A percentile compares a stretch with the other conserved stretches of the same genome.
Evolutionary conservation across 2,329 filamentous ascomycete species (phyloP).

Genomic region (Aspergillus pseudotamarii): DNA sequence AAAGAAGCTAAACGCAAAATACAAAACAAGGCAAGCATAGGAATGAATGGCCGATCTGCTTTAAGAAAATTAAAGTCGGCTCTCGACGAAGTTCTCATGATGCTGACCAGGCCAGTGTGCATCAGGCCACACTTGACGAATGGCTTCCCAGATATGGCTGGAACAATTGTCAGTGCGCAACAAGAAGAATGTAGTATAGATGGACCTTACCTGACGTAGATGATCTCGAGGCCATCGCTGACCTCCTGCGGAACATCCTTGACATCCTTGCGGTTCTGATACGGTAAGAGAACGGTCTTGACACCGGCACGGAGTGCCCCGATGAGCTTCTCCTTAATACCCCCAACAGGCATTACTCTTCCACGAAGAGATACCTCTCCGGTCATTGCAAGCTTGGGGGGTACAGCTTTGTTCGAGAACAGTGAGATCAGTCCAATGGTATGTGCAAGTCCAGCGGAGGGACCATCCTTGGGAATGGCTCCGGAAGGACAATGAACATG

Average conservation of each 20-base stretch:
- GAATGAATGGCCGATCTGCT: neutral
- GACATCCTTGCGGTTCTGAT: conserved; percentile 87
- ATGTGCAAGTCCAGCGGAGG: conserved; percentile 84
- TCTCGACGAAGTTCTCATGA: conserved; percentile 71
- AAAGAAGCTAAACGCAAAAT: neutral
- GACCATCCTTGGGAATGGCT: conserved; percentile 91
- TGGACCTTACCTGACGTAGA: conserved; percentile 76
- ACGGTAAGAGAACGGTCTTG: conserved; percentile 86
- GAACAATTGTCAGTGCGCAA: conserved; percentile 20
- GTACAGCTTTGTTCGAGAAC: conserved; percentile 82
- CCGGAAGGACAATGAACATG: conserved; percentile 96
- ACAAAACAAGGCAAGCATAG: conserved; percentile 6
- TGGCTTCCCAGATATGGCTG: conserved; percentile 92
- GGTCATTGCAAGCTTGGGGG: conserved; percentile 94
- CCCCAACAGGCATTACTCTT: conserved; percentile 88
- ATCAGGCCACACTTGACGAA: conserved; percentile 89
- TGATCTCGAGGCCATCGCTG: conserved; percentile 80
- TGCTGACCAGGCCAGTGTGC: conserved; percentile 78
- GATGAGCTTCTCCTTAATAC: conserved; percentile 98
- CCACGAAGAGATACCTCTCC: conserved; percentile 78
- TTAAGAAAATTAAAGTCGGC: conserved; percentile 63
- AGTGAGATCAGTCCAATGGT: conserved; percentile 90
- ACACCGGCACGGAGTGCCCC: conserved; percentile 90
- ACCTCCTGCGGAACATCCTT: conserved; percentile 91
- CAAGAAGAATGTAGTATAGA: neutral